These are phyloP conservation scores for Coccomyxa subellipsoidea DNA, from an alignment of 163 green algal species.

Conservation along the genomic window DNA sequence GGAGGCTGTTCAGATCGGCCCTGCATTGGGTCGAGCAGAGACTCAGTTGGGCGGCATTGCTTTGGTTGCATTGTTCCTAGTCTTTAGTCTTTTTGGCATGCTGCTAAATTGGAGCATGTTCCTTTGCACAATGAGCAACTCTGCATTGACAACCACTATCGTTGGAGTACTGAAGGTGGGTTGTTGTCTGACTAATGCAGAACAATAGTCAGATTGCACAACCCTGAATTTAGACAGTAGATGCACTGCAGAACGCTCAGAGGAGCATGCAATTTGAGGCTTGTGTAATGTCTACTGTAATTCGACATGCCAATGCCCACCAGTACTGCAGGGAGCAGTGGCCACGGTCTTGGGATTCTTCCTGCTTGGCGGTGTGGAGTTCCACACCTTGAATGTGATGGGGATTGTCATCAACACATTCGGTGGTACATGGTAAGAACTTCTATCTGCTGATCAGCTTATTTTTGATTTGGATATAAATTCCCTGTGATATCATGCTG, in stretches of 20 bases:
- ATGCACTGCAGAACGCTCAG: neutral
- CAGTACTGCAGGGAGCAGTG: conserved; percentile 36
- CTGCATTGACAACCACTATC: conserved; percentile 70
- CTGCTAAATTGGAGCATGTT: conserved; percentile 68
- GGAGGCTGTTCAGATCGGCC: neutral
- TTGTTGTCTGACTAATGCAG: neutral
- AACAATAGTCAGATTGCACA: too few relatives aligned
- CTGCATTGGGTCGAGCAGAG: neutral
- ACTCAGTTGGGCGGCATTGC: neutral
- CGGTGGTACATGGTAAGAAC: conserved; percentile 3
- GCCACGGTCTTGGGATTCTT: conserved; percentile 60
- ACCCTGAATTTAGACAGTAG: too few relatives aligned
- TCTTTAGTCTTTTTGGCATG: conserved; percentile 35
- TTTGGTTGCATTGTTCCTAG: neutral
- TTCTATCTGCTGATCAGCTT: neutral
- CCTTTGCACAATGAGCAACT: conserved; percentile 69
- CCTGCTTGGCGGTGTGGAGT: conserved; percentile 56
- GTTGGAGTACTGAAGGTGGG: conserved; percentile 61
- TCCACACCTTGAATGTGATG: conserved; percentile 45
- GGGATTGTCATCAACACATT: conserved; percentile 61
- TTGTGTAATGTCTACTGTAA: neutral
- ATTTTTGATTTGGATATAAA: too few relatives aligned
- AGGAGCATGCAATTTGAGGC: neutral
- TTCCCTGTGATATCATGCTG: too few relatives aligned
- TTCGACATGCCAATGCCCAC: neutral